These are phyloP conservation scores for Tuber calosporum DNA, from an alignment of 495 filamentous ascomycete species.

Conservation along the genomic window DNA sequence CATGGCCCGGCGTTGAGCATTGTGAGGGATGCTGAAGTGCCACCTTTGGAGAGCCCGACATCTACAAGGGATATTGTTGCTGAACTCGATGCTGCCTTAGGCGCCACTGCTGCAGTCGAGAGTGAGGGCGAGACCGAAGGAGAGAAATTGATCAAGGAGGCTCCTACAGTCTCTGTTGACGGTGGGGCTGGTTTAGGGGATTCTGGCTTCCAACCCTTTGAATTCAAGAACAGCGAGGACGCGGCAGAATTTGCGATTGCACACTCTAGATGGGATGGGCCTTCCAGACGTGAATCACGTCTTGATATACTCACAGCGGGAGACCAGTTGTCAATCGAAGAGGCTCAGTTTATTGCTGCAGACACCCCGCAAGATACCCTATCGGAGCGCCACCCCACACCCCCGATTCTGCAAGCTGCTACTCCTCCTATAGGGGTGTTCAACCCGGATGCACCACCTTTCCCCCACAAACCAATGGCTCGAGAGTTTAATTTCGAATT, in stretches of 20 bases:
- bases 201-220: slow-evolving; percentile 30
- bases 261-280: slow-evolving; percentile 18
- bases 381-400: slow-evolving; percentile 15
- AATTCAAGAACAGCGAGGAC: slow-evolving; percentile 25
- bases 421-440: neutral
- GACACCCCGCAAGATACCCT: slow-evolving; percentile 20
- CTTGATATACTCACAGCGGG: slow-evolving; percentile 17
- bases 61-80: slow-evolving; percentile 15
- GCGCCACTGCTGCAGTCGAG: slow-evolving; percentile 21
- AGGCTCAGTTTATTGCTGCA: slow-evolving; percentile 21
- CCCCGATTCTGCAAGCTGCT: neutral
- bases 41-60: slow-evolving; percentile 29
- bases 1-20: slow-evolving; percentile 29
- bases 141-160: slow-evolving; percentile 20
- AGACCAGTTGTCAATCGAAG: slow-evolving; percentile 22
- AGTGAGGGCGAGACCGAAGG: slow-evolving; percentile 25
- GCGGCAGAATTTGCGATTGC: slow-evolving; percentile 34
- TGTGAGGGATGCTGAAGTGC: slow-evolving; percentile 31
- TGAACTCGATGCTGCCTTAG: slow-evolving; percentile 19
- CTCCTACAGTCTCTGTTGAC: slow-evolving; percentile 13
- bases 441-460: slow-evolving; percentile 7
- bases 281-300: slow-evolving; percentile 25
- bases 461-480: slow-evolving; percentile 12
- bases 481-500: slow-evolving; percentile 40
- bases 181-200: slow-evolving; percentile 13